These are phyloP conservation scores for Hypoxylon perforatum DNA, from an alignment of 495 filamentous ascomycete species.

Conservation along the genomic window DNA sequence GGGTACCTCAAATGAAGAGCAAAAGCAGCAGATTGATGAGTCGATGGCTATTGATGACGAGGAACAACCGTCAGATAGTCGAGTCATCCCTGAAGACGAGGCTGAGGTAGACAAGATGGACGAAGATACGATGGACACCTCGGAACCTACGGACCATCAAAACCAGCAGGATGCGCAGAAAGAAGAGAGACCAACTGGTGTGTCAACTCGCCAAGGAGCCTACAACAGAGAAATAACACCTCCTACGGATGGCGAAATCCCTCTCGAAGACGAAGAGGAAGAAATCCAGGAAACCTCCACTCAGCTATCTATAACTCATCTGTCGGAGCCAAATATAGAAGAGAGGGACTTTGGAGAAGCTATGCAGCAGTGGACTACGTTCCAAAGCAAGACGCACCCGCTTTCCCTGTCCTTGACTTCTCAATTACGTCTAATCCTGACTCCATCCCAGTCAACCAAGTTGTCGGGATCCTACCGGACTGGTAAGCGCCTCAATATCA, in stretches of 20 bases:
- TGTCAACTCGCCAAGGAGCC: conserved; percentile 61
- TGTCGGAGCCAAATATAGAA: conserved; percentile 58
- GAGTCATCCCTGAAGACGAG: conserved; percentile 58
- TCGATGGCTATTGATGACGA: conserved; percentile 82
- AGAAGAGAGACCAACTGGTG: conserved; percentile 54
- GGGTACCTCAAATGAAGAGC: conserved; percentile 87
- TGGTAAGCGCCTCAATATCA: conserved; percentile 98
- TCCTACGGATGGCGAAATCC: conserved; percentile 21
- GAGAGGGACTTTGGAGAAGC: conserved; percentile 67
- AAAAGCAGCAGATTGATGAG: conserved; percentile 83
- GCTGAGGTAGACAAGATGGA: conserved; percentile 62
- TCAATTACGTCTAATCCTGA: conserved; percentile 93
- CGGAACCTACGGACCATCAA: conserved; percentile 46
- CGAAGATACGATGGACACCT: conserved; percentile 53
- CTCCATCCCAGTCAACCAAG: conserved; percentile 93
- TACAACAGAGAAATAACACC: conserved; percentile 47
- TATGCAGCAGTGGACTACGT: conserved; percentile 82
- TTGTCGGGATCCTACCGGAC: conserved; percentile 97
- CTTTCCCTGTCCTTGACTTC: conserved; percentile 90
- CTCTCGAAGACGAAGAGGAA: conserved; percentile 59
- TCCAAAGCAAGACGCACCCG: conserved; percentile 83
- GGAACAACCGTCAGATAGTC: conserved; percentile 56
- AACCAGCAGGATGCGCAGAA: conserved; percentile 55
- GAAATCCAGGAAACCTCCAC: conserved; percentile 77
- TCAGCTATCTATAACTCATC: conserved; percentile 77